Conservation (phyloP, 2,329 filamentous ascomycete genomes). For the Knufia fluminis region DNA sequence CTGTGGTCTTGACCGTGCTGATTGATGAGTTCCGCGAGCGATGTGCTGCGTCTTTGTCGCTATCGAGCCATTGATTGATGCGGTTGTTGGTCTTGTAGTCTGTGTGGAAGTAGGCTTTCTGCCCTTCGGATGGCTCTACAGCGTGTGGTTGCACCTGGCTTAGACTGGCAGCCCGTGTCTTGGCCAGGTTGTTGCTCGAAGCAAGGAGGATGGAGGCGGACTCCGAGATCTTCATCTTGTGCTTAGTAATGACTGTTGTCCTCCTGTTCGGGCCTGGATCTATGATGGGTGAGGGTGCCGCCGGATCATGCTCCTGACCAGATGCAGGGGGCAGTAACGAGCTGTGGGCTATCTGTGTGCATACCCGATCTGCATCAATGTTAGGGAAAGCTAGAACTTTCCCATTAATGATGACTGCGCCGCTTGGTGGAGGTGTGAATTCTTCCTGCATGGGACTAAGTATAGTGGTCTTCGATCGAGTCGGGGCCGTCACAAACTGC, state of each 20-base stretch:
- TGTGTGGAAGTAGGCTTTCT: background rate
- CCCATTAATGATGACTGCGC: conserved; percentile 17
- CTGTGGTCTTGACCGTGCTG: conserved; percentile 16
- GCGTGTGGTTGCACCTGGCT: conserved; percentile 6
- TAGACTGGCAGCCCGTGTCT: background rate
- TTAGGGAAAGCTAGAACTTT: conserved; percentile 15
- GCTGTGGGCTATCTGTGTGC: background rate
- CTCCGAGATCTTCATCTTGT: conserved; percentile 8
- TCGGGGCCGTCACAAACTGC: conserved; percentile 24
- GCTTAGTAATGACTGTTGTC: conserved; percentile 6
- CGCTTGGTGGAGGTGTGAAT: conserved; percentile 17
- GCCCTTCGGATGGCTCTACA: conserved; percentile 7
- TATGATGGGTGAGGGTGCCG: conserved; percentile 4
- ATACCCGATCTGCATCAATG: background rate
- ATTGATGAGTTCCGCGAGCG: conserved; percentile 17
- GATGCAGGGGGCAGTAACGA: conserved; percentile 6
- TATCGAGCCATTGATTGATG: conserved; percentile 20
- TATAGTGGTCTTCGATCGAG: conserved; percentile 16
- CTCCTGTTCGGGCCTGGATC: conserved; percentile 8
- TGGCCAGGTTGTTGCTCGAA: background rate
- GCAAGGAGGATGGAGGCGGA: conserved; percentile 6
- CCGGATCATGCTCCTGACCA: conserved; percentile 4
- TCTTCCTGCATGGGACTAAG: conserved; percentile 23
- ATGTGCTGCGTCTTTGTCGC: background rate
- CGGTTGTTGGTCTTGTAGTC: conserved; percentile 17